phyloP scores from a whole-genome alignment of 306 rosid species.

The Corylus heterophylla region DNA sequence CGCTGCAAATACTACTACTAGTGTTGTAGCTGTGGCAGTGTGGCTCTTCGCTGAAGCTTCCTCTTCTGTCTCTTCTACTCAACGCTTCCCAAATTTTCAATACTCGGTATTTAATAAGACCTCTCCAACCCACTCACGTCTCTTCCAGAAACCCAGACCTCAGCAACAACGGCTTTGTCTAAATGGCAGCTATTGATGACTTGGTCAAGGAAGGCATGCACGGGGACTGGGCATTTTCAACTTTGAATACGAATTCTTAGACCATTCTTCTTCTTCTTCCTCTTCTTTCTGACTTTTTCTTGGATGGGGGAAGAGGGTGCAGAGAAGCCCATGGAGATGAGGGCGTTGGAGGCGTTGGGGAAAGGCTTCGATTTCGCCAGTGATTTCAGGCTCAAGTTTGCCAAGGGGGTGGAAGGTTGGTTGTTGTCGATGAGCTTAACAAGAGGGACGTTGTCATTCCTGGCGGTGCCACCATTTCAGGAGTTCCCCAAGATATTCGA shows the following conservation, averaged over 20 bases:
- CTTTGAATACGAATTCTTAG: neutral
- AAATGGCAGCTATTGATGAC: neutral
- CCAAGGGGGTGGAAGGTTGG: slow-evolving; percentile 72
- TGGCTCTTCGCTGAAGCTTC: neutral
- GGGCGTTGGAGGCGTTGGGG: slow-evolving; percentile 79
- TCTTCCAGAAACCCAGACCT: neutral
- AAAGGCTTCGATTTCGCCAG: slow-evolving; percentile 87
- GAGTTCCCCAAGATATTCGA: slow-evolving; percentile 78
- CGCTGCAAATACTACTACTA: too few relatives aligned
- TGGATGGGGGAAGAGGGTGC: slow-evolving; percentile 28
- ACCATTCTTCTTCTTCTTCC: neutral
- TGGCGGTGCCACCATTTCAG: slow-evolving; percentile 55
- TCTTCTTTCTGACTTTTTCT: neutral
- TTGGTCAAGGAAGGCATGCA: neutral
- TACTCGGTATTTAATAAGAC: neutral
- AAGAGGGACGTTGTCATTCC: slow-evolving; percentile 80
- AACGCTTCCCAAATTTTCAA: neutral
- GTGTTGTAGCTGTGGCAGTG: too few relatives aligned
- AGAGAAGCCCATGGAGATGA: slow-evolving; percentile 47
- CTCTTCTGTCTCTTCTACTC: neutral
- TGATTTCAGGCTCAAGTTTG: slow-evolving; percentile 80
- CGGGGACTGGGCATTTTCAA: neutral
- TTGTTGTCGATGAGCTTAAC: slow-evolving; percentile 63
- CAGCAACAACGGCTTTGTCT: neutral
- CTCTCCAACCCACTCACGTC: neutral